phyloP scores from a whole-genome alignment of 73 alveolate species.

The Halteria grandinella region DNA sequence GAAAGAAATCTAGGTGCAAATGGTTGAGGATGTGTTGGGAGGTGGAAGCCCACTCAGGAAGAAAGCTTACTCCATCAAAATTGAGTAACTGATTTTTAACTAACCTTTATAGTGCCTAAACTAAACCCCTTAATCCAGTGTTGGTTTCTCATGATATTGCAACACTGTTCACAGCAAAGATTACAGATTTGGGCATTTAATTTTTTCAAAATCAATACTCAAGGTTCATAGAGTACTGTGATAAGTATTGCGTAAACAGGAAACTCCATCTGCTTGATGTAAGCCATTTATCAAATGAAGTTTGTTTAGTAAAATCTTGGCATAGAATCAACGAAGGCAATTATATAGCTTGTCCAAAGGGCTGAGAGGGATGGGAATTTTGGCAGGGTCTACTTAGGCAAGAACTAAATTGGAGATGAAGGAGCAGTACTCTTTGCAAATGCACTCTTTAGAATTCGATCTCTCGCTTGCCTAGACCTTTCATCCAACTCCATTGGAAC shows the following conservation, averaged over 20 bases:
- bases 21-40: too few relatives aligned
- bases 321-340: neutral
- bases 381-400: neutral
- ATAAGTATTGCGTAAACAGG: constrained; percentile 25
- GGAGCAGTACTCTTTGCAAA: constrained; percentile 31
- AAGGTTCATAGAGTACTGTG: constrained; percentile 50
- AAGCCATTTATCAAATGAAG: neutral
- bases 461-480: constrained; percentile 35
- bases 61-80: constrained; percentile 35
- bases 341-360: neutral
- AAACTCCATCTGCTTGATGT: constrained; percentile 31
- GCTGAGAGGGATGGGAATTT: constrained; percentile 7
- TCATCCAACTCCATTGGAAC: constrained; percentile 36
- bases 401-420: constrained; percentile 51
- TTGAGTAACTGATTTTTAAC: constrained; percentile 5
- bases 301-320: constrained; percentile 35
- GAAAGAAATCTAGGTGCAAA: too few relatives aligned
- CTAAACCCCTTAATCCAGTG: constrained; percentile 11
- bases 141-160: neutral
- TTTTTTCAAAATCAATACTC: constrained; percentile 27
- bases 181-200: constrained; percentile 9
- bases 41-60: constrained; percentile 22
- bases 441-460: neutral
- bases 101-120: neutral
- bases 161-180: constrained; percentile 13